phyloP scores from a whole-genome alignment of 306 rosid species.

The Gastrolobium bilobum region DNA sequence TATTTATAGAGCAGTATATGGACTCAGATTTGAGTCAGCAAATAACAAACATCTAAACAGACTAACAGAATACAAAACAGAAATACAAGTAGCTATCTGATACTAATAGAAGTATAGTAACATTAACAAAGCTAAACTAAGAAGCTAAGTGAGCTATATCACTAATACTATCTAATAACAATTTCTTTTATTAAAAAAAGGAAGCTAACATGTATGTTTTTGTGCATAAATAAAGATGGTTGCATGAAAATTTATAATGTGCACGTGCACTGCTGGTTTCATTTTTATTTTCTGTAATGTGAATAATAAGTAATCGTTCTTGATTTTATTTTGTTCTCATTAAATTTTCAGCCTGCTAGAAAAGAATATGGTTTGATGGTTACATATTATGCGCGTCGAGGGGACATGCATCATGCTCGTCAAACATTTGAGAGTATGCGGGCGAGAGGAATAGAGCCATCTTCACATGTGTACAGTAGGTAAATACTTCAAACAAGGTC shows the following conservation, averaged over 20 bases:
- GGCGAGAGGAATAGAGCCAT: conserved; percentile 94
- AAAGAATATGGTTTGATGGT: conserved; percentile 95
- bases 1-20: no score
- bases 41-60: no score
- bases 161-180: not conserved
- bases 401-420: conserved; percentile 96
- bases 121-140: no score
- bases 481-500: conserved; percentile 45
- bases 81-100: no score
- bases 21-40: no score
- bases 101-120: no score
- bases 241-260: conserved; percentile 23
- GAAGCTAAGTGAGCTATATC: no score
- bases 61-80: no score
- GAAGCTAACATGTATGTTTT: not conserved
- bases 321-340: conserved; percentile 47
- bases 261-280: not conserved
- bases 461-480: conserved; percentile 93
- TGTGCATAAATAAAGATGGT: not conserved
- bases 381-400: conserved; percentile 91
- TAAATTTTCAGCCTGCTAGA: conserved; percentile 82
- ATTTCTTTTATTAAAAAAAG: conserved; percentile 1
- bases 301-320: conserved; percentile 32
- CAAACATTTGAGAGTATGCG: conserved; percentile 96
- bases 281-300: conserved; percentile 8